These are phyloP conservation scores for Teratosphaeria nubilosa DNA, from an alignment of 2,329 filamentous ascomycete genomes.

Conservation along the genomic window DNA sequence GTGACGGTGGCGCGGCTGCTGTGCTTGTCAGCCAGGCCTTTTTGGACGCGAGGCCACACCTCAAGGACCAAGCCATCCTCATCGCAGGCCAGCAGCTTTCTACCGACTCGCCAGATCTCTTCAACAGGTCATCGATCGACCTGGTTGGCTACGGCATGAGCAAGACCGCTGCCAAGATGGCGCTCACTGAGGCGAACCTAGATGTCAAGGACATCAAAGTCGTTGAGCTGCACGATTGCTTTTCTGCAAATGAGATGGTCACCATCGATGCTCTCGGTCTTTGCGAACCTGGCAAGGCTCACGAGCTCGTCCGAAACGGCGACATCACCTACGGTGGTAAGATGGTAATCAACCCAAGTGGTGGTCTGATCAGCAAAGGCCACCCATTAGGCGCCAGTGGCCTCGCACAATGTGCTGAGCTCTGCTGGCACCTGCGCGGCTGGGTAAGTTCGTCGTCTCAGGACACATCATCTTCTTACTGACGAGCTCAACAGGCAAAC, in stretches of 20 bases:
- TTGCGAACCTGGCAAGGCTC: constrained; percentile 66
- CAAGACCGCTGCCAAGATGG: constrained; percentile 55
- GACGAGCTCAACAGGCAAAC: constrained; percentile 51
- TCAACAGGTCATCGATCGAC: constrained; percentile 72
- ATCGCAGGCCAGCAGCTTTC: constrained; percentile 81
- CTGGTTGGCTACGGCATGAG: constrained; percentile 85
- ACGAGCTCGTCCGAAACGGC: constrained; percentile 76
- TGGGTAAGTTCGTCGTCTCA: constrained; percentile 4
- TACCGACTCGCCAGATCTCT: constrained; percentile 74
- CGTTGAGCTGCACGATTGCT: constrained; percentile 93
- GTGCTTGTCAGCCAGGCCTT: constrained; percentile 84
- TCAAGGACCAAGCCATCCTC: constrained; percentile 71
- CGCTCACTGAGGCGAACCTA: constrained; percentile 63
- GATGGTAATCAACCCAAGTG: constrained; percentile 82
- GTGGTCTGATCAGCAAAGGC: constrained; percentile 90
- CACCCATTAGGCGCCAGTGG: constrained; percentile 90
- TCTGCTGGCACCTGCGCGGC: constrained; percentile 89
- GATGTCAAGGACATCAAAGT: constrained; percentile 62
- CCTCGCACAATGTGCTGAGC: constrained; percentile 88
- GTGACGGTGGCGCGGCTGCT: constrained; percentile 80
- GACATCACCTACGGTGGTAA: constrained; percentile 85
- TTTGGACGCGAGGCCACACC: constrained; percentile 72
- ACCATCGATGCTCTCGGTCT: constrained; percentile 80
- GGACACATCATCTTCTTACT: background rate
- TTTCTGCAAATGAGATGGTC: constrained; percentile 89